Base-by-base conservation (phyloP, 139 green algal genomes). In the Chlorella sp. region DNA sequence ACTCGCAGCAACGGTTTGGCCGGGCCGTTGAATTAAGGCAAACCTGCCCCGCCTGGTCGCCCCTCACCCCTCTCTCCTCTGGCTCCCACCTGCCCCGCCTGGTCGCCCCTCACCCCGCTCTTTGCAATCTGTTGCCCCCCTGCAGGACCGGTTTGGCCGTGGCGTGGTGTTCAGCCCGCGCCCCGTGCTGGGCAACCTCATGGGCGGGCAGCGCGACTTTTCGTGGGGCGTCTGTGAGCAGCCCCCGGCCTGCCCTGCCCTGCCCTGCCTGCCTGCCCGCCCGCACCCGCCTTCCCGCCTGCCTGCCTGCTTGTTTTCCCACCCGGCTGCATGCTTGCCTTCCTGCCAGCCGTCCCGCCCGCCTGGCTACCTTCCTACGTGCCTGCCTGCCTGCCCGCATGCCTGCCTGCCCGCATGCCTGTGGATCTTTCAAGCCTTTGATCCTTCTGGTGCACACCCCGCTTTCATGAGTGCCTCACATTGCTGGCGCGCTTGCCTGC, bases 161-260 rank as follows among this genome's bases (percentile, higher is more conserved):
- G 91, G 91, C 36, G 81, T n/a, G 19, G 42, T 87, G 40, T 79
- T 53, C 77, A 81, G 32, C 34, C 64, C 79, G 5, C 40, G 42
- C 18, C 36, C 48, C 16, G 18, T 84, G 75, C 42, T 77, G n/a
- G 81, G 81, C 40, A 64, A 30, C 26, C 36, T 86, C 34, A 36
- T 39, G 36, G 71, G 69, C 42, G 19, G 24, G 3, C 37, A 68
- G 1, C 89, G 77, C 16, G 79, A 92, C 42, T 80, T 91, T 68
- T 40, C 86, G 15, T 92, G 80, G 76, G 90, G 79, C 83, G 84
- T 92, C 16, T 92, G 88, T 91, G 73, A 89, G 88, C 81, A 7
- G 71, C 14, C 12, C 71, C 21, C 64, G 11, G 21, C 64, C 64
- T 14, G 5, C 7, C 64, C n/a, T 37, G 28, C 16, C 69, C 30